Base-by-base conservation (phyloP, 2,329 filamentous ascomycete species). In the Dactylellina leptospora region DNA sequence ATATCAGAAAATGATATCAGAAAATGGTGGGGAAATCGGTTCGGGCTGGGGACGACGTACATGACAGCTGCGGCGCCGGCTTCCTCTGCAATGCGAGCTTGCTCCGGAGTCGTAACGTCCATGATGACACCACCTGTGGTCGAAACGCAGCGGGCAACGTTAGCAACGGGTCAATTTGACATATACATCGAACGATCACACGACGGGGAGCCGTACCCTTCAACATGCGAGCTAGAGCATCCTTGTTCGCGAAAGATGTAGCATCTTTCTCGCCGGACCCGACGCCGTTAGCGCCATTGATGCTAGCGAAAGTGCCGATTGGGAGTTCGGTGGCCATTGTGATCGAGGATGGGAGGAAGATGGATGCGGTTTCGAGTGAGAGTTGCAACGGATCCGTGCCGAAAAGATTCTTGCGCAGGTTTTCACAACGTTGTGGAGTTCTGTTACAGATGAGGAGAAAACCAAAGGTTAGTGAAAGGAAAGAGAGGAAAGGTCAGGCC, bases 51-150 rank as follows among this genome's bases (percentile, higher is more conserved):
- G 36, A n/a, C 4, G 13, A 47, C 36, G 22, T 63, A 73, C 95
- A 99, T 99, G 83, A 99, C 95, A 79, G 95, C 95, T 76, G 88
- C 90, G 74, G 95, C 95, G 74, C 95, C 95, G 73, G 95, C 93
- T 81, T 97, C 93, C 82, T 99, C 95, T 79, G 95, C 95, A 80
- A 99, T 97, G 82, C 91, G 91, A 74, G 95, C 93, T 84, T 96
- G 93, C 79, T 91, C 90, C 23, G 92, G 91, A 80, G 93, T 91
- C 74, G 96, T 92, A 68, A 97, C 95, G 82, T 99, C 95, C 95
- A 99, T 99, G 82, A 99, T 99, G 75, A 99, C 95, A 78, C 95
- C 95, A 80, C 69, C 69, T 73, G 50, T 2, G n/a, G n/a, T n/a
- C n/a, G n/a, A n/a, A n/a, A n/a, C n/a, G n/a, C n/a, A n/a, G n/a